These are phyloP conservation scores for Vaccinium vitisidaea DNA, from an alignment of 148 eudicot genomes.

Conservation along the genomic window DNA sequence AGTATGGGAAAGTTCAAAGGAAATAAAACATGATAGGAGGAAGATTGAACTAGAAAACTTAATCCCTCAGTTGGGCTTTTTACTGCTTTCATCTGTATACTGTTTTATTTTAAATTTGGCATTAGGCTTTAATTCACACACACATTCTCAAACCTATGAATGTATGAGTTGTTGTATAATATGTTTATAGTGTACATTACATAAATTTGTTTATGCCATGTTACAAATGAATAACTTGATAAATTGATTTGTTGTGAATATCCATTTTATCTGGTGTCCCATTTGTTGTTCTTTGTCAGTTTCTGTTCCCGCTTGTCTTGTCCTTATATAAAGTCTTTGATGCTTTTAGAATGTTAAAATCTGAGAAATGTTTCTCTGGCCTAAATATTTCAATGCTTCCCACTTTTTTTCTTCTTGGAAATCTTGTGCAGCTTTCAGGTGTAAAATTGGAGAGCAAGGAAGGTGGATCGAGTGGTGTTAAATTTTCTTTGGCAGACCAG, in stretches of 20 bases:
- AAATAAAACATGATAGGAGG: background rate
- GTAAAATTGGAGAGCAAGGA: conserved; percentile 59
- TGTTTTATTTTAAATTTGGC: background rate
- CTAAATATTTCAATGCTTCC: background rate
- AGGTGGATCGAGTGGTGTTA: conserved; percentile 31
- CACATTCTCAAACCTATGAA: background rate
- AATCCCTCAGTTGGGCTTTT: background rate
- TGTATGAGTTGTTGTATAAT: background rate
- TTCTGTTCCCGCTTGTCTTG: background rate
- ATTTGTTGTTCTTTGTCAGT: background rate
- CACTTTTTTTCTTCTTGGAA: background rate
- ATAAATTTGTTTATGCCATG: background rate
- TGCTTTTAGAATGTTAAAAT: background rate
- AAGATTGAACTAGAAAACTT: background rate
- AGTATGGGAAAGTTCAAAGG: background rate
- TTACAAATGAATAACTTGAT: background rate
- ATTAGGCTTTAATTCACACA: background rate
- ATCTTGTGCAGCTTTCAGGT: conserved; percentile 52
- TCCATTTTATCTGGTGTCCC: background rate
- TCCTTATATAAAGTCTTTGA: background rate
- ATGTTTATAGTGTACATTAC: background rate
- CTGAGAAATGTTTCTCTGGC: background rate
- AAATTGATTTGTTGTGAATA: background rate
- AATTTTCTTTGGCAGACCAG: conserved; percentile 46
- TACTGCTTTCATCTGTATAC: background rate